phyloP scores from a whole-genome alignment of 306 rosid genomes.

The Rosa chinensis region DNA sequence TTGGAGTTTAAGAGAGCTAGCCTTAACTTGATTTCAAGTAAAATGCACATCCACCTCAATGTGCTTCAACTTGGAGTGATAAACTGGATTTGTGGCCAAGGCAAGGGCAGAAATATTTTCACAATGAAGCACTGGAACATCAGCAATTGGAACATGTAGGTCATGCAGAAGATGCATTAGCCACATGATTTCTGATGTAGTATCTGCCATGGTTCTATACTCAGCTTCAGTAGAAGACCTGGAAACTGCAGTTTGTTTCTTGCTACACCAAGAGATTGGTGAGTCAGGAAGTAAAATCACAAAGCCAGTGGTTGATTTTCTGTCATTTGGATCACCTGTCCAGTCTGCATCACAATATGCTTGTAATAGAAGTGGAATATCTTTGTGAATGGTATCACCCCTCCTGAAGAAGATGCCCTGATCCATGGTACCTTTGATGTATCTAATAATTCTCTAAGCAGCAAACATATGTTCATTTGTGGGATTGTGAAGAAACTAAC shows the following conservation, averaged over 20 bases:
- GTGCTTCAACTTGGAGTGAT: not conserved
- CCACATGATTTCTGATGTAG: not conserved
- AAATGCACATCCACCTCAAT: not conserved
- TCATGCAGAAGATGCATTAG: not conserved
- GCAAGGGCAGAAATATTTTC: not conserved
- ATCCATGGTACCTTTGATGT: no score
- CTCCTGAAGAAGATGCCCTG: no score
- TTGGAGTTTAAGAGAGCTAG: not conserved
- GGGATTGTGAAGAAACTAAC: no score
- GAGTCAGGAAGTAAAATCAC: not conserved
- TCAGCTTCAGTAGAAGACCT: not conserved
- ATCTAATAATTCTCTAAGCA: no score
- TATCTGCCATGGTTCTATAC: not conserved
- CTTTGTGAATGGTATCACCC: no score
- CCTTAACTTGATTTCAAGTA: not conserved
- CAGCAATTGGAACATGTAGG: not conserved
- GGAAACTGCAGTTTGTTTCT: not conserved
- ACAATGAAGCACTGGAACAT: not conserved
- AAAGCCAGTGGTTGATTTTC: not conserved
- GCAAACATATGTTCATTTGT: no score
- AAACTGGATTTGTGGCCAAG: not conserved
- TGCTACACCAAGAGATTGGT: not conserved
- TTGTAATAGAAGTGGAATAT: no score
- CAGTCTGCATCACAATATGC: not conserved
- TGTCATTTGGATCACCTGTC: not conserved